Percentiles rank a stretch among this genome's conserved stretches.
Evolutionary conservation across 1,139 yeast species (phyloP).

Genomic region (Geotrichum klebahnii): DNA sequence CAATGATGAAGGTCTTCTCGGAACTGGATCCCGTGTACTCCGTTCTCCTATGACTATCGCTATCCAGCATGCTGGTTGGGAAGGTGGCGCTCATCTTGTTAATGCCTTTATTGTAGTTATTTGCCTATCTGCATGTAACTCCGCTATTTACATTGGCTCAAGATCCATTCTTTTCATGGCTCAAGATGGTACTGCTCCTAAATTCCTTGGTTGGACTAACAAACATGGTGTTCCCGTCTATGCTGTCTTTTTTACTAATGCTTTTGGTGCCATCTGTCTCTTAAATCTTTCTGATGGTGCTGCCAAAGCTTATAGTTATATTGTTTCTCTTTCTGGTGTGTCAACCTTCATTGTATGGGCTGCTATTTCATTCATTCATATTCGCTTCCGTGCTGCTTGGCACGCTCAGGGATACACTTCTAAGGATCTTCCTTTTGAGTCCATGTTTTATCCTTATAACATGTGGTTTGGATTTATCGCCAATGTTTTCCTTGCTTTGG

Average conservation of each 20-base stretch:
- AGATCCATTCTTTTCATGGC: constrained; percentile 60
- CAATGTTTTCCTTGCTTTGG: constrained; percentile 53
- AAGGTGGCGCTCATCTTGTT: constrained; percentile 66
- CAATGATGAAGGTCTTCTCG: constrained; percentile 51
- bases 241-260: constrained; percentile 46
- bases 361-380: constrained; percentile 48
- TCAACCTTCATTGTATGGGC: constrained; percentile 53
- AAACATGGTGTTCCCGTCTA: constrained; percentile 59
- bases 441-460: constrained; percentile 51
- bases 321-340: constrained; percentile 69
- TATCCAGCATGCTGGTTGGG: constrained; percentile 60
- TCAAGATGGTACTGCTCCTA: constrained; percentile 59
- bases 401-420: constrained; percentile 45
- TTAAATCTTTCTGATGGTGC: constrained; percentile 65
- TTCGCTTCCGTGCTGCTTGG: constrained; percentile 54
- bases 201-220: constrained; percentile 51
- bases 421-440: constrained; percentile 52
- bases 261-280: constrained; percentile 51
- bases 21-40: constrained; percentile 43
- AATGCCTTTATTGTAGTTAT: constrained; percentile 71
- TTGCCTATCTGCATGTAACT: constrained; percentile 68
- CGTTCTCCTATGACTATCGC: constrained; percentile 79
- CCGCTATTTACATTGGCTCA: constrained; percentile 62
- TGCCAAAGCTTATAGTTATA: constrained; percentile 71
- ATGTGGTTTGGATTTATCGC: constrained; percentile 51